phyloP scores from a whole-genome alignment of 805 yeast species.

The Myxozyma melibiosi region DNA sequence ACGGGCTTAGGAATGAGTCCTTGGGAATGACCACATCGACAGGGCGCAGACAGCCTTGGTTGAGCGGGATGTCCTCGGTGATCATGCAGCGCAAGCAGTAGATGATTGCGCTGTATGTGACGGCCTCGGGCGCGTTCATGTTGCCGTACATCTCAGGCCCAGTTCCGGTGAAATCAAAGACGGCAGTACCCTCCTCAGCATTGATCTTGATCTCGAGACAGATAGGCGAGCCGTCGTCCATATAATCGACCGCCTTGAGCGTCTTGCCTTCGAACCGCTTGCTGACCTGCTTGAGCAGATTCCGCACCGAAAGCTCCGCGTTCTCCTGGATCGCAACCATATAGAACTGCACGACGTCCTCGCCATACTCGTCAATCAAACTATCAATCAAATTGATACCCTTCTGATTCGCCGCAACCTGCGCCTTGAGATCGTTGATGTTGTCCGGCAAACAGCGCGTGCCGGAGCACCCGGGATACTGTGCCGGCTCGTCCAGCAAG shows the following conservation, averaged over 20 bases:
- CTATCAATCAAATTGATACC: conserved; percentile 69
- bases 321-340: conserved; percentile 82
- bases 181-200: conserved; percentile 57
- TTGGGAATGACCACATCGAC: conserved; percentile 66
- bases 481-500: conserved; percentile 72
- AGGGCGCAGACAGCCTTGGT: conserved; percentile 89
- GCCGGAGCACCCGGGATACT: conserved; percentile 85
- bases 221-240: conserved; percentile 83
- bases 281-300: conserved; percentile 51
- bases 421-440: conserved; percentile 80
- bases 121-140: conserved; percentile 89
- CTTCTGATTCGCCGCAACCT: conserved; percentile 83
- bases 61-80: conserved; percentile 84
- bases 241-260: conserved; percentile 60
- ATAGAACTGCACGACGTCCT: conserved; percentile 62
- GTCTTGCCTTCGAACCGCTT: conserved; percentile 42
- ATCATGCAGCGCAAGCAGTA: conserved; percentile 86
- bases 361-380: conserved; percentile 64
- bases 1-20: conserved; percentile 69
- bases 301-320: conserved; percentile 72
- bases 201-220: conserved; percentile 56
- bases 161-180: conserved; percentile 83
- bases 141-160: conserved; percentile 88
- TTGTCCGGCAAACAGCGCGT: conserved; percentile 83
- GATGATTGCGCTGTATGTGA: conserved; percentile 83